Percentiles rank a stretch among this genome's conserved stretches.
phyloP scores from a whole-genome alignment of 805 yeast genomes.

The Sungouiozyma intestinalis region DNA sequence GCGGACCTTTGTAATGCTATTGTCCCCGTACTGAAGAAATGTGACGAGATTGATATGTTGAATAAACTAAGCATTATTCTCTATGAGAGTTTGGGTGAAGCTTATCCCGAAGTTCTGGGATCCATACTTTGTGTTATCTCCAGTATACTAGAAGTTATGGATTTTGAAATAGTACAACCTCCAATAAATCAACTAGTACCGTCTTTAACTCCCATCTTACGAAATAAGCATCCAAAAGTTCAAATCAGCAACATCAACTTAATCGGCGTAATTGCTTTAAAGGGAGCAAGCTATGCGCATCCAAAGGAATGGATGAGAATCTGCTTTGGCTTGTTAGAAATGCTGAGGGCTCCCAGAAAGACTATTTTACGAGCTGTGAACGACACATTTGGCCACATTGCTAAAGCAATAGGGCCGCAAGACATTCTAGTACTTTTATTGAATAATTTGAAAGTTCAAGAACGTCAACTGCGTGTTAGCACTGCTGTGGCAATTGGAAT shows the following conservation, averaged over 20 bases:
- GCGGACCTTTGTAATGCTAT: conserved; percentile 63
- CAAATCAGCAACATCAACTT: conserved; percentile 72
- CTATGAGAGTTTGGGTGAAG: conserved; percentile 90
- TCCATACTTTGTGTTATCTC: conserved; percentile 66
- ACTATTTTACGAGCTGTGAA: conserved; percentile 78
- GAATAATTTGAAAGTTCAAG: conserved; percentile 82
- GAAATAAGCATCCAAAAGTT: conserved; percentile 83
- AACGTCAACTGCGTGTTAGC: conserved; percentile 91
- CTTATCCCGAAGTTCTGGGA: conserved; percentile 86
- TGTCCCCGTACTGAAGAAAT: conserved; percentile 54
- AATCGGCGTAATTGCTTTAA: conserved; percentile 72
- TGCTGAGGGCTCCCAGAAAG: conserved; percentile 72
- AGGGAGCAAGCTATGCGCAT: conserved; percentile 70
- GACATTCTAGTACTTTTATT: conserved; percentile 79
- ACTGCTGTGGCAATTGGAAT: conserved; percentile 97
- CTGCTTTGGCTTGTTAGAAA: conserved; percentile 80
- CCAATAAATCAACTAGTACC: conserved; percentile 77
- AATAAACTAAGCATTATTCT: conserved; percentile 63
- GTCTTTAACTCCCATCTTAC: conserved; percentile 79
- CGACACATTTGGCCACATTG: conserved; percentile 81
- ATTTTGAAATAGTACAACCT: conserved; percentile 58
- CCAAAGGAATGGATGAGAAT: conserved; percentile 98
- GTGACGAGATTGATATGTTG: conserved; percentile 54
- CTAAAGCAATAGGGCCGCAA: conserved; percentile 90
- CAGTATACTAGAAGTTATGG: conserved; percentile 50